phyloP scores from a whole-genome alignment of 306 rosid species.

The Lupinus albus region DNA sequence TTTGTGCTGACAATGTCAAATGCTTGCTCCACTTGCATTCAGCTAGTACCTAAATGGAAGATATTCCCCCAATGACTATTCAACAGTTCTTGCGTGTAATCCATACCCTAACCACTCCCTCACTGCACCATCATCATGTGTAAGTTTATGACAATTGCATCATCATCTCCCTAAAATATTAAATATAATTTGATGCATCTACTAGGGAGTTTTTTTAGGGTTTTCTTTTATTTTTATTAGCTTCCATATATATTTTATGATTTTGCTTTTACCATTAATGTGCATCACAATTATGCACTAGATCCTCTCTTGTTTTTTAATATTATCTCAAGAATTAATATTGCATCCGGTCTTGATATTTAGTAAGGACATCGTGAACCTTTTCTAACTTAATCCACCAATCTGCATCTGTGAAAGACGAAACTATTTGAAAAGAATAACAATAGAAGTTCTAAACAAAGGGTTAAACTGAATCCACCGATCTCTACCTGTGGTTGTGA shows the following conservation, averaged over 20 bases:
- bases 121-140: constrained; percentile 47
- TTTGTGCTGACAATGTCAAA: constrained; percentile 62
- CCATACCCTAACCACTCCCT: constrained; percentile 47
- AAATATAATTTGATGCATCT: not conserved
- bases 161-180: constrained; percentile 42
- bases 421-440: too few relatives aligned
- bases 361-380: too few relatives aligned
- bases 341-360: too few relatives aligned
- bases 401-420: too few relatives aligned
- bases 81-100: constrained; percentile 48
- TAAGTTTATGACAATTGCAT: constrained; percentile 54
- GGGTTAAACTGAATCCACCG: too few relatives aligned
- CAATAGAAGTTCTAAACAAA: too few relatives aligned
- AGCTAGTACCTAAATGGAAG: constrained; percentile 54
- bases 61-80: constrained; percentile 48
- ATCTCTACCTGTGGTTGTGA: too few relatives aligned
- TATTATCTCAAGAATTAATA: too few relatives aligned
- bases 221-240: not conserved
- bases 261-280: not conserved
- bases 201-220: not conserved
- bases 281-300: too few relatives aligned
- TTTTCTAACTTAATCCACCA: too few relatives aligned
- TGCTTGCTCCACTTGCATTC: constrained; percentile 59
- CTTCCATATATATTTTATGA: too few relatives aligned
- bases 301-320: too few relatives aligned